These are phyloP conservation scores for Spinacia oleracea DNA, from an alignment of 179 eudicot genomes.

Conservation along the genomic window DNA sequence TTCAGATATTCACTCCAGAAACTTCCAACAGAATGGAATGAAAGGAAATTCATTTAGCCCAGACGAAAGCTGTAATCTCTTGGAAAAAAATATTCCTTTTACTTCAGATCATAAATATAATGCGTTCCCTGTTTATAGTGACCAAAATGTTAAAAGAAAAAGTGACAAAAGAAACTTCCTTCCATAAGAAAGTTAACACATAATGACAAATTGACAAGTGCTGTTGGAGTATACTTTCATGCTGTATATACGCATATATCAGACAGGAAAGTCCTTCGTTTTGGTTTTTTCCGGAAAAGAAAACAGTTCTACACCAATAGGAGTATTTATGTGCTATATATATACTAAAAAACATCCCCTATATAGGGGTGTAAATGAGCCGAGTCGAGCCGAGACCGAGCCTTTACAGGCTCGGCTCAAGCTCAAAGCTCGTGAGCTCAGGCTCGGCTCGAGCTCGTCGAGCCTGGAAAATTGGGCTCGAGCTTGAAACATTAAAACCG, in stretches of 20 bases:
- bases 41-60: not conserved
- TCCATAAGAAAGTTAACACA: not conserved
- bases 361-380: too few relatives aligned
- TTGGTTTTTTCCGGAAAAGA: too few relatives aligned
- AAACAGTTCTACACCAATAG: too few relatives aligned
- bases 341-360: too few relatives aligned
- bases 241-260: not conserved
- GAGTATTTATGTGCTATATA: too few relatives aligned
- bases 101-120: not conserved
- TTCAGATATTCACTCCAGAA: not conserved
- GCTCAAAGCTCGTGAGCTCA: too few relatives aligned
- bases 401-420: too few relatives aligned
- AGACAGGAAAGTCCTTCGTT: not conserved
- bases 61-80: not conserved
- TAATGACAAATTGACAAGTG: not conserved
- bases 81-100: not conserved
- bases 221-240: not conserved
- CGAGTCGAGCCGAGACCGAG: too few relatives aligned
- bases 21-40: not conserved
- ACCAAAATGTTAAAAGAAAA: not conserved
- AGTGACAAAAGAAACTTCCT: not conserved
- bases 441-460: too few relatives aligned
- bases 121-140: not conserved
- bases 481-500: too few relatives aligned
- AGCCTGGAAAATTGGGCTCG: too few relatives aligned